These are phyloP conservation scores for rapeseed (Brassica napus) DNA, from an alignment of 345 rosid genomes.

Conservation along the genomic window Da-Ae NC_063449.1:28540001-28540500, in stretches of 20 bases:
- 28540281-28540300: neutral
- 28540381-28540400: too few relatives aligned
- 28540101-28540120: neutral
- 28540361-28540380: too few relatives aligned
- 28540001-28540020: constrained; percentile 10
- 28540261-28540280: neutral
- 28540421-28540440: too few relatives aligned
- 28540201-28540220: neutral
- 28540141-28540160: neutral
- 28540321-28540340: too few relatives aligned
- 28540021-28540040: constrained; percentile 6
- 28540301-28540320: too few relatives aligned
- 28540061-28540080: constrained; percentile 1
- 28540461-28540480: too few relatives aligned
- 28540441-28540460: too few relatives aligned
- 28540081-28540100: neutral
- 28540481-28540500: too few relatives aligned
- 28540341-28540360: too few relatives aligned
- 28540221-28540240: neutral
- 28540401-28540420: too few relatives aligned
- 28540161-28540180: neutral
- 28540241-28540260: neutral
- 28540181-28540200: neutral
- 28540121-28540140: neutral
- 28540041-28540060: neutral